Evolutionary conservation across 257 asterid genomes (phyloP), one percentile per base, ranked within the genome.

Genomic region (Rubia yunnanensis): DNA sequence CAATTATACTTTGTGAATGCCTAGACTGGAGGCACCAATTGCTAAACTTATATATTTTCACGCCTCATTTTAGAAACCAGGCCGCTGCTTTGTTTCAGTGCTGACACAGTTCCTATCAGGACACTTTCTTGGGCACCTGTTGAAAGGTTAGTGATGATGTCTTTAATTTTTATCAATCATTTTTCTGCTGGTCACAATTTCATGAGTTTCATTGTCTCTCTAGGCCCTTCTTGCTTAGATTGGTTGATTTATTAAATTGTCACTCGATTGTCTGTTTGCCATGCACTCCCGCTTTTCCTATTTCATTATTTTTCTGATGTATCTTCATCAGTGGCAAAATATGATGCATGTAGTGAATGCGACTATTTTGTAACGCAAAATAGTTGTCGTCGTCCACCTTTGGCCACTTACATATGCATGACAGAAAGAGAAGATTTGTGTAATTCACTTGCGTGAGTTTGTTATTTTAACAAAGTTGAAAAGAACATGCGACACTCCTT

Each of bases 71-170:
- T 87, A 89, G 96, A 92, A 49, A 83, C 90, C 55, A 86, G 80
- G 79, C 97, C 99, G 48, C 64, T 89, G 85, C 92, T 84, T 70
- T 82, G 85, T 81, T 87, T 92, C 81, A 83, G 77, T 72, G 96
- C 96, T 18, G 99, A 92, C 75, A 71, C 85, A 38, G 92, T 76
- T 81, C 96, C 96, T 63, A 84, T 89, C 70, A 88, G 97, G 72
- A 73, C 96, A 10, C 82, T 92, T 63, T 83, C 95, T 54, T 92
- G 96, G 96, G 89, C 92, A 74, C 97, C 97, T 13, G 62, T 58
- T 68, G 82, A 72, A 67, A 82, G 94, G 99, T 89, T 70, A 15
- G 88, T 71, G 46, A 64, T 60, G 41, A 57, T 76, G 36, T 68
- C 58, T 63, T 17, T 65, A 54, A 18, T 54, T 63, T 28, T 13